Base-by-base conservation (phyloP, 768 basidiomycete genomes). In the Hebeloma cylindrosporum region DNA sequence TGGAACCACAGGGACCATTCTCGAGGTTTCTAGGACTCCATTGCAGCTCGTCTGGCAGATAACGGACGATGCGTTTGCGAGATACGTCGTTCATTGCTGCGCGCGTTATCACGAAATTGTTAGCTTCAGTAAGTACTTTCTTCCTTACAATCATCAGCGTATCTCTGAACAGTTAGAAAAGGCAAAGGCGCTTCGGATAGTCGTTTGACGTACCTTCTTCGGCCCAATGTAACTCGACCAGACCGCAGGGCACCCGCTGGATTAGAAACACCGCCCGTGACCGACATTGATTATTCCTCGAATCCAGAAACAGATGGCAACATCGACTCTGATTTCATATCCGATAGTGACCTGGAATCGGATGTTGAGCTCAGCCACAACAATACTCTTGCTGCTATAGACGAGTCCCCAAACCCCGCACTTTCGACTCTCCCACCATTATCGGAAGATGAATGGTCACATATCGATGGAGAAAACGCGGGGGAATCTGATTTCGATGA, bases 71-170 rank as follows among this genome's bases (percentile, higher is more conserved):
- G 72, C 80, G 0, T 91, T 89, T 66, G 80, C 84, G 21, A 75
- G 89, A 23, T 91, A 88, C 55, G 78, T 91, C 34, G 80, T 91
- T 5, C 89, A 93, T 52, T 91, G 88, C 52, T 83, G 85, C 47
- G 87, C 88, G 30, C 72, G 88, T 27, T 91, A 84, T 63, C 79
- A 90, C 61, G 80, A 81, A 46, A 63, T 92, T 47, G 83, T 91
- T 56, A 86, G 85, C 66, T 92, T 82, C 71, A 91, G 88, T 88
- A 62, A 55, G 85, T 72, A n/a, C 32, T 22, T 11, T 26, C 10
- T 6, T 23, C 8, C 4, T 13, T 28, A 21, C 27, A 9, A 21
- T 11, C n/a, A 34, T 28, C 40, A 29, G 16, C 34, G 29, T 29
- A 16, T 39, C n/a, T 8, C 29, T 26, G 36, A 17, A 39, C 6